These are phyloP conservation scores for Lithospermum erythrorhizon DNA, from an alignment of 257 asterid genomes.

Conservation along the genomic window DNA sequence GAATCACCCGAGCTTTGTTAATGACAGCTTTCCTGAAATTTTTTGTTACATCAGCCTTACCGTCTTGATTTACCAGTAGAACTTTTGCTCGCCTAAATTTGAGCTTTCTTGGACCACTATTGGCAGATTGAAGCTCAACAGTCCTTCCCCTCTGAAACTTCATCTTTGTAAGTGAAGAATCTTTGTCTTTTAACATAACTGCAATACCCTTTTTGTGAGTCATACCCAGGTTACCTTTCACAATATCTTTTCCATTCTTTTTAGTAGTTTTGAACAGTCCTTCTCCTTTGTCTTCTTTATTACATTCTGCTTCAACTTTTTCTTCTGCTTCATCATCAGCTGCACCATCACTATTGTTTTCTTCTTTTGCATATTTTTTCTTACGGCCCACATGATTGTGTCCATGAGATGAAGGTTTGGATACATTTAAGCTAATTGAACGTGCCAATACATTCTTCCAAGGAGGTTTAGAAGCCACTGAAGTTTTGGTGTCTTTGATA, in stretches of 20 bases:
- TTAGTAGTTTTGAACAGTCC: background rate
- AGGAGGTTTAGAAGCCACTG: slow-evolving; percentile 19
- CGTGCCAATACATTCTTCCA: slow-evolving; percentile 24
- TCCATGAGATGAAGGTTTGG: slow-evolving; percentile 27
- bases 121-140: slow-evolving; percentile 48
- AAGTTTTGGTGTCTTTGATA: slow-evolving; percentile 15
- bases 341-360: background rate
- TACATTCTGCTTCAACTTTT: no score
- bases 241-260: slow-evolving; percentile 16
- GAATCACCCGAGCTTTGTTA: slow-evolving; percentile 13
- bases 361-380: background rate
- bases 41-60: slow-evolving; percentile 28
- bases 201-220: slow-evolving; percentile 23
- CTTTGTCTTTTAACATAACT: slow-evolving; percentile 23
- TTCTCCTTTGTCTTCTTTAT: no score
- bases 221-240: slow-evolving; percentile 21
- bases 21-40: slow-evolving; percentile 23
- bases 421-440: slow-evolving; percentile 9
- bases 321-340: background rate
- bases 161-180: slow-evolving; percentile 35
- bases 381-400: slow-evolving; percentile 13
- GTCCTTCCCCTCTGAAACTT: slow-evolving; percentile 67
- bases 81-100: slow-evolving; percentile 44
- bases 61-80: slow-evolving; percentile 25
- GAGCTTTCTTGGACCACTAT: slow-evolving; percentile 43